Evolutionary conservation across 495 filamentous ascomycete genomes (phyloP).

Genomic region (Cryomyces antarcticus): DNA sequence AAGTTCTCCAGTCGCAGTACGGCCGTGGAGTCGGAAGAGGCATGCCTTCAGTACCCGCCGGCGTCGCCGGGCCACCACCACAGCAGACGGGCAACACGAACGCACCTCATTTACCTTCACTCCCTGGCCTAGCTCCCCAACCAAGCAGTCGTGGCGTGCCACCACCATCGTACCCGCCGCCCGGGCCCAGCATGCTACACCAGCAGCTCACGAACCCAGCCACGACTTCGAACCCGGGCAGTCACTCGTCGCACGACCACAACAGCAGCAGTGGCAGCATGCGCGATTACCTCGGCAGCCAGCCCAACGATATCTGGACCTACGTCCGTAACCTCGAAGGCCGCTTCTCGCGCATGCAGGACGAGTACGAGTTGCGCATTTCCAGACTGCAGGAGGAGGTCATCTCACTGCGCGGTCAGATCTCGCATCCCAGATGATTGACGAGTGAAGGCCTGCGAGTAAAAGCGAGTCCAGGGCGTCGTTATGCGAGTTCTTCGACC

Average conservation of each 20-base stretch:
- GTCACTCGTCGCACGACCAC: slow-evolving; percentile 18
- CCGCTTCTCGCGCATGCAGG: slow-evolving; percentile 10
- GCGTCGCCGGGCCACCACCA: slow-evolving; percentile 11
- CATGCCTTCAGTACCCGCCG: slow-evolving; percentile 18
- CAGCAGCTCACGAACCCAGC: slow-evolving; percentile 11
- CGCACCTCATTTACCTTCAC: slow-evolving; percentile 30
- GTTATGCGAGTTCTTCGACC: no score
- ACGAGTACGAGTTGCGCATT: slow-evolving; percentile 17
- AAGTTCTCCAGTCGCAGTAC: slow-evolving; percentile 47
- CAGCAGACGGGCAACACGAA: slow-evolving; percentile 14
- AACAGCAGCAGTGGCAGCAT: slow-evolving; percentile 17
- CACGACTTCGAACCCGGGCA: slow-evolving; percentile 15
- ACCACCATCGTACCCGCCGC: neutral
- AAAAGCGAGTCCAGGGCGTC: no score
- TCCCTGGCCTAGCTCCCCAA: slow-evolving; percentile 18
- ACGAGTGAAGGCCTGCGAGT: no score
- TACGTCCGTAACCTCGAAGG: slow-evolving; percentile 16
- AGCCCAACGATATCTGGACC: slow-evolving; percentile 10
- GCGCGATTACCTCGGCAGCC: slow-evolving; percentile 14
- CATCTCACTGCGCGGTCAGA: slow-evolving; percentile 12
- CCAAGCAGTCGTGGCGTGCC: slow-evolving; percentile 7
- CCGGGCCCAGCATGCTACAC: slow-evolving; percentile 14
- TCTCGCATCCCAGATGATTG: neutral
- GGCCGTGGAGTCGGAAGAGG: slow-evolving; percentile 27
- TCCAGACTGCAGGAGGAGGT: slow-evolving; percentile 14